These are phyloP conservation scores for Penicillium salamii DNA, from an alignment of 495 filamentous ascomycete species.

Conservation along the genomic window DNA sequence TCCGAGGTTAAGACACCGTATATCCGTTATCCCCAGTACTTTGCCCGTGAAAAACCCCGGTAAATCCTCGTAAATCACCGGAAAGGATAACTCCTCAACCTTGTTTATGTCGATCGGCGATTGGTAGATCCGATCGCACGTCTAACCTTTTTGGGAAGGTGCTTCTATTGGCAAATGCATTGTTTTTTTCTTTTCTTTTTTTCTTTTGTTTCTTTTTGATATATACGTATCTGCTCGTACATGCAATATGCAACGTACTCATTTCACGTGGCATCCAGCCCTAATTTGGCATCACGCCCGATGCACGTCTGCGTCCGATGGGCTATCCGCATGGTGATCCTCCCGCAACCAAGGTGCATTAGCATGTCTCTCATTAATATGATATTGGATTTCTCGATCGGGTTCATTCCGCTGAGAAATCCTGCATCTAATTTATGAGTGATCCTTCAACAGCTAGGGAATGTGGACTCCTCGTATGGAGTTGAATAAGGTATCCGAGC, in stretches of 20 bases:
- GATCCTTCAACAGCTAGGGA: not conserved
- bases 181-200: no score
- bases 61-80: not conserved
- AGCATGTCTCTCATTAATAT: not conserved
- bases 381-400: no score
- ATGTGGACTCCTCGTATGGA: no score
- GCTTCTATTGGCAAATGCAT: constrained; percentile 1
- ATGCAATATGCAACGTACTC: not conserved
- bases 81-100: not conserved
- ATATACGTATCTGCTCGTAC: no score
- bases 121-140: constrained; percentile 10
- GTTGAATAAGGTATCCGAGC: no score
- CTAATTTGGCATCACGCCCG: constrained; percentile 8
- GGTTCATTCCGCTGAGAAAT: no score
- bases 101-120: constrained; percentile 4
- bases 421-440: not conserved
- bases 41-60: not conserved
- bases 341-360: constrained; percentile 1
- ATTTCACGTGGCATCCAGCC: constrained; percentile 9
- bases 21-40: not conserved
- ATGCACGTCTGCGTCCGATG: constrained; percentile 7
- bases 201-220: no score
- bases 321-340: constrained; percentile 5
- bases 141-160: constrained; percentile 6
- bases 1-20: not conserved